Evolutionary conservation across 1,284 basidiomycete genomes (phyloP).

Genomic region (Rhodotorula sp.): DNA sequence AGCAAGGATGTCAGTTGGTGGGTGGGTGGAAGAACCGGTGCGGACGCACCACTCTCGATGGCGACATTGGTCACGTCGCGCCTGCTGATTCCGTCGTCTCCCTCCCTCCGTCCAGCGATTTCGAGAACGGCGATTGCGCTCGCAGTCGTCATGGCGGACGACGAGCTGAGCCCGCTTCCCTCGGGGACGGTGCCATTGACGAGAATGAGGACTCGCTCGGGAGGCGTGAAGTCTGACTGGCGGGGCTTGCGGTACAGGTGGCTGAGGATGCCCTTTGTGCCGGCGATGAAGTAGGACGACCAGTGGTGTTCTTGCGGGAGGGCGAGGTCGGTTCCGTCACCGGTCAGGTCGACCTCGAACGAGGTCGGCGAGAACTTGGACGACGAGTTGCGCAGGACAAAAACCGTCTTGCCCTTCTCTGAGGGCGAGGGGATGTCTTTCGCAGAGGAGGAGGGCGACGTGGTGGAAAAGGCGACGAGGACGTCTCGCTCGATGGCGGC

Average conservation of each 20-base stretch:
- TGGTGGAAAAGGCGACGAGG: slow-evolving; percentile 65
- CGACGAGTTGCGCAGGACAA: slow-evolving; percentile 56
- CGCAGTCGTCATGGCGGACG: slow-evolving; percentile 77
- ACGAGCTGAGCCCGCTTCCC: slow-evolving; percentile 74
- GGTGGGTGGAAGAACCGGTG: not conserved
- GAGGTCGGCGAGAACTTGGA: slow-evolving; percentile 58
- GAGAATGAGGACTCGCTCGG: slow-evolving; percentile 23
- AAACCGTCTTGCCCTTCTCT: slow-evolving; percentile 18
- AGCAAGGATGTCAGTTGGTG: not conserved
- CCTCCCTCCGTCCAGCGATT: slow-evolving; percentile 59
- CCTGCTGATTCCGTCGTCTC: slow-evolving; percentile 62
- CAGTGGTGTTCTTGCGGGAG: slow-evolving; percentile 70
- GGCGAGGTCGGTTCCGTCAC: slow-evolving; percentile 58
- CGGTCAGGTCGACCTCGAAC: slow-evolving; percentile 50
- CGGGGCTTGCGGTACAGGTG: slow-evolving; percentile 50
- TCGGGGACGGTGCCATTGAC: slow-evolving; percentile 70
- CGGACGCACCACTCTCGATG: slow-evolving; percentile 61
- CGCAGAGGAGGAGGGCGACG: slow-evolving; percentile 56
- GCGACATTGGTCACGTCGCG: slow-evolving; percentile 69
- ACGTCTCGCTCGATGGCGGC: slow-evolving; percentile 81
- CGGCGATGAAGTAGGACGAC: slow-evolving; percentile 84
- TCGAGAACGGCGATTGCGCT: slow-evolving; percentile 70
- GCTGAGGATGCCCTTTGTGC: slow-evolving; percentile 72
- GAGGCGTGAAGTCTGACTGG: not conserved
- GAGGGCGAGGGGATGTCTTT: slow-evolving; percentile 50